These are phyloP conservation scores for Candida arabinofermentans DNA, from an alignment of 805 yeast species.

Conservation along the genomic window DNA sequence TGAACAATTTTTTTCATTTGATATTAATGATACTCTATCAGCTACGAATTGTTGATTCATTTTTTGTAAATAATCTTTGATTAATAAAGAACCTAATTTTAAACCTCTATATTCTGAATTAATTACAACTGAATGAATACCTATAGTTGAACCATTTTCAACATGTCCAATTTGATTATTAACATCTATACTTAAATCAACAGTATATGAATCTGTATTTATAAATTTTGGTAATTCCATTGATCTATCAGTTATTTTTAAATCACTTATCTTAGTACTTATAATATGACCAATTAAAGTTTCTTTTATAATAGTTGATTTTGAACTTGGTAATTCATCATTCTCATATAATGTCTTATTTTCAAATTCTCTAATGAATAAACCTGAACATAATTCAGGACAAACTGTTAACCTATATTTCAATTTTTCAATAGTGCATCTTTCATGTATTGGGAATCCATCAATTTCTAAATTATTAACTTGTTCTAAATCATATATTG, in stretches of 20 bases:
- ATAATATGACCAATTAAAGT: slow-evolving; percentile 75
- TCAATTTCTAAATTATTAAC: slow-evolving; percentile 56
- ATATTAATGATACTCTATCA: slow-evolving; percentile 69
- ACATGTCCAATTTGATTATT: slow-evolving; percentile 52
- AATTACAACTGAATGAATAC: slow-evolving; percentile 78
- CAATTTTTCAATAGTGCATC: slow-evolving; percentile 60
- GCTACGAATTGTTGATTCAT: slow-evolving; percentile 85
- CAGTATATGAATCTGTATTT: not conserved
- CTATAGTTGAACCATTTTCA: slow-evolving; percentile 71
- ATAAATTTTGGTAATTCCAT: slow-evolving; percentile 54
- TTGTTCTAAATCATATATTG: slow-evolving; percentile 66
- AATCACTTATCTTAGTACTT: slow-evolving; percentile 63
- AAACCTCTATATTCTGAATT: slow-evolving; percentile 75
- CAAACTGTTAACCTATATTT: slow-evolving; percentile 71
- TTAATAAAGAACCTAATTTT: slow-evolving; percentile 75
- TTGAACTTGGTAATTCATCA: slow-evolving; percentile 36
- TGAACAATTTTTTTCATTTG: slow-evolving; percentile 62
- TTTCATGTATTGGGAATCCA: slow-evolving; percentile 69
- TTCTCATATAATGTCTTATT: slow-evolving; percentile 3
- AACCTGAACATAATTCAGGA: slow-evolving; percentile 88
- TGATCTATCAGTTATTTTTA: slow-evolving; percentile 46
- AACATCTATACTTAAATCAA: slow-evolving; percentile 15
- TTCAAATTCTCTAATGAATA: slow-evolving; percentile 70
- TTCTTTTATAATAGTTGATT: slow-evolving; percentile 52
- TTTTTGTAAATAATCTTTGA: slow-evolving; percentile 89